These are phyloP conservation scores for Eucommia ulmoides DNA, from an alignment of 257 asterid species.

Conservation along the genomic window DNA sequence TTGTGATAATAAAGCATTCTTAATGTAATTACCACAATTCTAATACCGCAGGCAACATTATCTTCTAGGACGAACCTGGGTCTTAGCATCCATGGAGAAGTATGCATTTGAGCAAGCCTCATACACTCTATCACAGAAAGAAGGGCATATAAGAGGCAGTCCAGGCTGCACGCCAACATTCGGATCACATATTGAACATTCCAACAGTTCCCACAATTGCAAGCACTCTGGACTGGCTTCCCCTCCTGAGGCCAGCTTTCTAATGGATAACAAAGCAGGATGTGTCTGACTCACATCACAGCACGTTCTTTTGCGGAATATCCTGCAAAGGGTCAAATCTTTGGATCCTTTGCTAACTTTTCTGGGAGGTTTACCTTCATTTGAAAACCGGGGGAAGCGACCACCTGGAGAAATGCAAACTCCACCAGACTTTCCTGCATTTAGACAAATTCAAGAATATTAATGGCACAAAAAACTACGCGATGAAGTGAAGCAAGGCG, in stretches of 20 bases:
- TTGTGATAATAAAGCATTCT: background rate
- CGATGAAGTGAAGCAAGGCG: too few relatives aligned
- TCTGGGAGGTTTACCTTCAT: conserved; percentile 76
- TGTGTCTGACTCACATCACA: conserved; percentile 86
- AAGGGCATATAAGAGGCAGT: conserved; percentile 65
- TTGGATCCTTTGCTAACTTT: conserved; percentile 69
- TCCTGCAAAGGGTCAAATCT: conserved; percentile 84
- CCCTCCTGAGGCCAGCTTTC: conserved; percentile 87
- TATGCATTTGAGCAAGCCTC: conserved; percentile 77
- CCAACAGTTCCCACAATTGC: conserved; percentile 89
- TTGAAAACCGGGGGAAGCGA: conserved; percentile 63
- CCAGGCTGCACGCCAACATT: conserved; percentile 70
- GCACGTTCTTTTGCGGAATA: conserved; percentile 81
- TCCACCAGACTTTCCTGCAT: conserved; percentile 56
- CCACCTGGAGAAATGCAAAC: conserved; percentile 92
- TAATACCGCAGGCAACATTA: background rate
- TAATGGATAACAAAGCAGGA: conserved; percentile 70
- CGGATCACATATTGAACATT: conserved; percentile 93
- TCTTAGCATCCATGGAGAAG: conserved; percentile 68
- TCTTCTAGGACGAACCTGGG: conserved; percentile 50
- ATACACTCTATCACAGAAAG: conserved; percentile 72
- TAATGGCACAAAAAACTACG: too few relatives aligned
- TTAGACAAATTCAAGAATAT: conserved; percentile 4
- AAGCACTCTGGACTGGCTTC: conserved; percentile 93
- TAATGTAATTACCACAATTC: background rate